Percentiles rank a stretch among this genome's conserved stretches.
These are phyloP conservation scores for Plantago lanceolata DNA, from an alignment of 305 asterid genomes.

Conservation along the genomic window DNA sequence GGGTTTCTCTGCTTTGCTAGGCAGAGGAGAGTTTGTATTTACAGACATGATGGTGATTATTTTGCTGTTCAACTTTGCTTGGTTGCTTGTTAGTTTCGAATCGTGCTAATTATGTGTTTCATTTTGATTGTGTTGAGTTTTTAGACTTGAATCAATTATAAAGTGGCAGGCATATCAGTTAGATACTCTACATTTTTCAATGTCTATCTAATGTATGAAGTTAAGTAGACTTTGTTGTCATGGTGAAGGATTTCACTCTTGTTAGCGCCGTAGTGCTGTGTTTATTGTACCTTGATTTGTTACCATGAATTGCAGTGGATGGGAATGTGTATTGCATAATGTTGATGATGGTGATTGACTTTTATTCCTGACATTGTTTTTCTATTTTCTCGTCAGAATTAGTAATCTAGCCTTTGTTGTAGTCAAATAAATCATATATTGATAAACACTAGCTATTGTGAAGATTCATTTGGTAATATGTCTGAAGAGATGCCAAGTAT, in stretches of 20 bases:
- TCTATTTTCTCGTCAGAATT: not conserved
- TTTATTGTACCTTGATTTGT: not conserved
- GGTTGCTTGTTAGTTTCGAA: not conserved
- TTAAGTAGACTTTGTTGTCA: no score
- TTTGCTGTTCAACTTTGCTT: slow-evolving; percentile 1
- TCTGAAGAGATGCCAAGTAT: not conserved
- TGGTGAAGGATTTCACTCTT: not conserved
- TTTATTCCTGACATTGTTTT: no score
- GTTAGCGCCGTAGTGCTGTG: not conserved
- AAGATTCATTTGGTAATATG: not conserved
- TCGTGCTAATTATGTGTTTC: no score
- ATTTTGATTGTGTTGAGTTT: no score
- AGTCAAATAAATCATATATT: no score
- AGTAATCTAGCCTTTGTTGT: no score
- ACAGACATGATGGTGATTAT: slow-evolving; percentile 70
- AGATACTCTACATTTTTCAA: no score
- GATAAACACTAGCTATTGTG: no score
- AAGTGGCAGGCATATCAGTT: no score
- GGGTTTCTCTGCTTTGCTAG: slow-evolving; percentile 87
- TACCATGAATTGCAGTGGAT: not conserved
- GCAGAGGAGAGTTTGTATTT: slow-evolving; percentile 83
- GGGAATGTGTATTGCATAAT: not conserved
- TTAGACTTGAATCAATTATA: no score
- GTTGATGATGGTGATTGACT: not conserved
- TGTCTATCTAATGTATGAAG: no score